Evolutionary conservation across 2,329 filamentous ascomycete species (phyloP).

Genomic region (Cucurbitaria berberidis): DNA sequence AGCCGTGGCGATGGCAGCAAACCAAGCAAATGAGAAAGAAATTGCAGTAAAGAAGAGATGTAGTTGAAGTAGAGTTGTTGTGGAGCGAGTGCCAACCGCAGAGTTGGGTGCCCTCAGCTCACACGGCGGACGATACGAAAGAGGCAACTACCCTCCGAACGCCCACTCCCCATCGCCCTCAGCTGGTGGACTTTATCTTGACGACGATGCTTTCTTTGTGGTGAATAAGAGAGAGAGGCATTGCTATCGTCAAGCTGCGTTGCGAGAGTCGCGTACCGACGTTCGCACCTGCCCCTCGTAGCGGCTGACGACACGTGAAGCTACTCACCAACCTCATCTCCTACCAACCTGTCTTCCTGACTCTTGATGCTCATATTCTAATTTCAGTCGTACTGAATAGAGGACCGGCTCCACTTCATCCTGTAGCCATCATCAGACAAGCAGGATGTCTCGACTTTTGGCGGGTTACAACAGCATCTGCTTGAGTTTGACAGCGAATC

Average conservation of each 20-base stretch:
- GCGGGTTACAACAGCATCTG: too few relatives aligned
- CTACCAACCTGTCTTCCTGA: too few relatives aligned
- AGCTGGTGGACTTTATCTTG: conserved; percentile 9
- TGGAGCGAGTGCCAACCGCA: conserved; percentile 12
- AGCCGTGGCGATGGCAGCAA: background rate
- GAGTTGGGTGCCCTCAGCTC: conserved; percentile 24
- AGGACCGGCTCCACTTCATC: too few relatives aligned
- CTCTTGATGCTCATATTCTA: too few relatives aligned
- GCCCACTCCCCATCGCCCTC: conserved; percentile 1
- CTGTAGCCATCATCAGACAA: background rate
- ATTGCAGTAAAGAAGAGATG: conserved; percentile 1
- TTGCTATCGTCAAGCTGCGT: background rate
- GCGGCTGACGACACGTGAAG: too few relatives aligned
- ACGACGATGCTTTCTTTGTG: background rate
- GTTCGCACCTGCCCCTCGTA: background rate
- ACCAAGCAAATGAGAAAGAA: background rate
- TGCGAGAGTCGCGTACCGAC: background rate
- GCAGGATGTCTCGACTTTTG: too few relatives aligned
- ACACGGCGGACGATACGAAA: conserved; percentile 14
- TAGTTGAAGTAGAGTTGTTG: conserved; percentile 15
- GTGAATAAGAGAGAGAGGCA: background rate
- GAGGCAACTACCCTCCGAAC: conserved; percentile 6
- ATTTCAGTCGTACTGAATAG: too few relatives aligned
- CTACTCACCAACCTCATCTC: background rate
- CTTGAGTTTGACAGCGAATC: background rate